These are phyloP conservation scores for Naganishia albida DNA, from an alignment of 1,284 basidiomycete species.

Conservation along the genomic window DNA sequence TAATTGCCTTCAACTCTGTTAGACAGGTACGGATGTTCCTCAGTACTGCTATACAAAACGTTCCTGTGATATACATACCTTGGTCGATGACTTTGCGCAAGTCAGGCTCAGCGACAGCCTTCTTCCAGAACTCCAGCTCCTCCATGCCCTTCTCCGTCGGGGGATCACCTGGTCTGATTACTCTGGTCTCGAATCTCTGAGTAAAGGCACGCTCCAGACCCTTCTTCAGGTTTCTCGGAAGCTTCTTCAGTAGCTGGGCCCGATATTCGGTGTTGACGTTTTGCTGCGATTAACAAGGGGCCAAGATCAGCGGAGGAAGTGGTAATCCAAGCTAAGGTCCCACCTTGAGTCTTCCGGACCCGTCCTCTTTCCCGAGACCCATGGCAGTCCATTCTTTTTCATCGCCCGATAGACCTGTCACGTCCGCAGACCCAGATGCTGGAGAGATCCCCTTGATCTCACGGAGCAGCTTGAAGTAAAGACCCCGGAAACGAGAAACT, in stretches of 20 bases:
- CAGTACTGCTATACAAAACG: not conserved
- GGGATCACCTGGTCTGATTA: slow-evolving; percentile 41
- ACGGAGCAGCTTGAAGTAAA: slow-evolving; percentile 79
- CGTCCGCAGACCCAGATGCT: slow-evolving; percentile 8
- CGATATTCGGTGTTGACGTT: slow-evolving; percentile 66
- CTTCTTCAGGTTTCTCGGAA: slow-evolving; percentile 68
- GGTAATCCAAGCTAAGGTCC: not conserved
- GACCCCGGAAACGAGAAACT: slow-evolving; percentile 71
- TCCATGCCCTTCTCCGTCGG: slow-evolving; percentile 53
- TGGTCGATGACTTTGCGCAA: slow-evolving; percentile 58
- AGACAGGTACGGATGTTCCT: not conserved
- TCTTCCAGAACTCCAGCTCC: slow-evolving; percentile 73
- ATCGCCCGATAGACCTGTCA: slow-evolving; percentile 25
- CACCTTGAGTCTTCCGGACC: slow-evolving; percentile 22
- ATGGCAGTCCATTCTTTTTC: slow-evolving; percentile 29
- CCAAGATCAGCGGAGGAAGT: slow-evolving; percentile 1
- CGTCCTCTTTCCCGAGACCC: slow-evolving; percentile 28
- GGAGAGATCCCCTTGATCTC: slow-evolving; percentile 68
- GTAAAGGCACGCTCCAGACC: slow-evolving; percentile 57
- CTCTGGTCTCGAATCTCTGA: slow-evolving; percentile 13
- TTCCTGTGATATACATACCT: slow-evolving; percentile 57
- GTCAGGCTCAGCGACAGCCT: slow-evolving; percentile 64
- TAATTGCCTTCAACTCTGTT: slow-evolving; percentile 59
- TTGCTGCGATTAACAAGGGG: slow-evolving; percentile 58
- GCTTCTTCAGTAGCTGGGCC: slow-evolving; percentile 70